These are phyloP conservation scores for Goffeauzyma gilvescens DNA, from an alignment of 768 basidiomycete genomes.

Conservation along the genomic window DNA sequence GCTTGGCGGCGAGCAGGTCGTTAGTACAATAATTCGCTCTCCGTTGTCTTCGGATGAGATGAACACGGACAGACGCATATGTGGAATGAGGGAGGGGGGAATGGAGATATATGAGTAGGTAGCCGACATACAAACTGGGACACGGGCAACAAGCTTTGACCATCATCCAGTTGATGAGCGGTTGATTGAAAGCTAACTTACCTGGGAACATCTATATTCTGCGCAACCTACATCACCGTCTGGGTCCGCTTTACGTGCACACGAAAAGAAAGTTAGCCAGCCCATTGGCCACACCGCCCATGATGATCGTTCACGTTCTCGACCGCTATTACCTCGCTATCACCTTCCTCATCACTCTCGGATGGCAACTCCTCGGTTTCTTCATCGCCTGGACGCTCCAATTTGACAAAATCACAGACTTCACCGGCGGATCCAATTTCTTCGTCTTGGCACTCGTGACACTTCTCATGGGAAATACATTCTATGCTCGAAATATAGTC, in stretches of 20 bases:
- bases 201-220: neutral
- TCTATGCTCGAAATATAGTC: slow-evolving; percentile 43
- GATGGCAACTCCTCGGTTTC: slow-evolving; percentile 46
- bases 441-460: slow-evolving; percentile 48
- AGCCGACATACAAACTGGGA: too few species aligned
- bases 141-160: too few species aligned
- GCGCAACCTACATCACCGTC: neutral
- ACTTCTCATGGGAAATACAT: slow-evolving; percentile 44
- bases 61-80: too few species aligned
- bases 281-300: neutral
- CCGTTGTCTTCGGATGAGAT: too few species aligned
- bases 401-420: slow-evolving; percentile 55
- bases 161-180: too few species aligned
- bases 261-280: neutral
- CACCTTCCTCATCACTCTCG: slow-evolving; percentile 22
- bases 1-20: too few species aligned
- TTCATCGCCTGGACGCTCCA: slow-evolving; percentile 48
- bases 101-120: too few species aligned
- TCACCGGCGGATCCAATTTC: slow-evolving; percentile 43
- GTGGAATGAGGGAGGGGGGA: too few species aligned
- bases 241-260: neutral
- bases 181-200: too few species aligned
- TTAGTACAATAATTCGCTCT: too few species aligned
- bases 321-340: slow-evolving; percentile 24
- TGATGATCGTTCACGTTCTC: slow-evolving; percentile 11